Evolutionary conservation across 139 green algal species (phyloP).

Genomic region (Chlorella sp.): DNA sequence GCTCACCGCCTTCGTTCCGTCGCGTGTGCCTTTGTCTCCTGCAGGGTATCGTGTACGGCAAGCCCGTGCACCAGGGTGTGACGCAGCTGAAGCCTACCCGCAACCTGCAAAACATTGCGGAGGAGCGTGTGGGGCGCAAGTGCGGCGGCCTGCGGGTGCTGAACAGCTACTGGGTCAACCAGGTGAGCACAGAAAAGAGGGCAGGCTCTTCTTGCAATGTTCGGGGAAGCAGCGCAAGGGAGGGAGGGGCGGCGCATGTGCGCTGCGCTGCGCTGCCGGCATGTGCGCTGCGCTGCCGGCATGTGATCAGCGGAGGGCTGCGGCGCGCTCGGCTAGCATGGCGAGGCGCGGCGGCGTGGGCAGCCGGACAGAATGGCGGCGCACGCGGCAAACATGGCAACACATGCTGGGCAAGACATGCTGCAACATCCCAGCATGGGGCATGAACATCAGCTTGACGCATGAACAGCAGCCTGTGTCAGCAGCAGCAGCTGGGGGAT

Average conservation of each 20-base stretch:
- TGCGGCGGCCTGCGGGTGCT: constrained; percentile 95
- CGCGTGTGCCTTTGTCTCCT: background rate
- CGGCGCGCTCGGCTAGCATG: background rate
- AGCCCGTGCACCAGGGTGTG: constrained; percentile 97
- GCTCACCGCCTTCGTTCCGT: background rate
- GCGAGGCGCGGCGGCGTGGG: background rate
- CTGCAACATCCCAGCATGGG: too few relatives aligned
- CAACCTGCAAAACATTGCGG: constrained; percentile 93
- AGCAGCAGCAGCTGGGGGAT: too few relatives aligned
- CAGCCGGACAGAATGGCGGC: background rate
- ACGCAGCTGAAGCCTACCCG: constrained; percentile 96
- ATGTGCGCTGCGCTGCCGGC: background rate
- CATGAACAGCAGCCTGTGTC: too few relatives aligned
- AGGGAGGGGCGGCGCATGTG: too few relatives aligned
- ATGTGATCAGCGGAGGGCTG: background rate
- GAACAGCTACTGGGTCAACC: constrained; percentile 99
- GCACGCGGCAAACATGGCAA: background rate
- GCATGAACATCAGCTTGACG: too few relatives aligned
- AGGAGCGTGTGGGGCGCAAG: constrained; percentile 97
- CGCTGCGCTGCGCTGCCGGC: too few relatives aligned
- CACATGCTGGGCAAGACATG: too few relatives aligned
- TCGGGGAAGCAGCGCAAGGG: too few relatives aligned
- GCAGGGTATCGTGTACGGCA: constrained; percentile 97
- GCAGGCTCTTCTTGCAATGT: too few relatives aligned
- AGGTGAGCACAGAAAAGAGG: constrained; percentile 72